These are phyloP conservation scores for Collybia mongolica DNA, from an alignment of 768 basidiomycete species.

Conservation along the genomic window DNA sequence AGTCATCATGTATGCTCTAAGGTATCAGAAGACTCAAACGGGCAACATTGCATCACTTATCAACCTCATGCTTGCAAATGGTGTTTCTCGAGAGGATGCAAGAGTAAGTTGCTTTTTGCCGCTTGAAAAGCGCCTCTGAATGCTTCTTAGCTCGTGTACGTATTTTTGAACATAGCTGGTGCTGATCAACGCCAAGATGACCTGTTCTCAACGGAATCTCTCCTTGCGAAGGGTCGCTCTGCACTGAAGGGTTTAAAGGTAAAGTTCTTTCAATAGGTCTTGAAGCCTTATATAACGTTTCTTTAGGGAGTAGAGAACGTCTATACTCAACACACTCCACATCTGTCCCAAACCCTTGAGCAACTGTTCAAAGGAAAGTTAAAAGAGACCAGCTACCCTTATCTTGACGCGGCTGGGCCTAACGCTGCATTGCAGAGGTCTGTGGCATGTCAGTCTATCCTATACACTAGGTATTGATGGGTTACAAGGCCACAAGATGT, in stretches of 20 bases:
- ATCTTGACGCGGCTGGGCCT: constrained; percentile 64
- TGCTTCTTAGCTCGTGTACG: constrained; percentile 77
- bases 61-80: constrained; percentile 72
- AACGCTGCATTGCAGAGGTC: constrained; percentile 75
- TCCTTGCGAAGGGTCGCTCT: constrained; percentile 91
- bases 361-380: constrained; percentile 83
- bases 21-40: constrained; percentile 89
- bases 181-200: constrained; percentile 97
- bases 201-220: constrained; percentile 91
- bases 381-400: constrained; percentile 88
- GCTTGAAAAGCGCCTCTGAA: constrained; percentile 8
- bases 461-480: background rate
- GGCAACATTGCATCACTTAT: constrained; percentile 80
- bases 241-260: constrained; percentile 96
- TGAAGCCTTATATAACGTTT: background rate
- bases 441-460: constrained; percentile 7
- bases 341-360: constrained; percentile 90
- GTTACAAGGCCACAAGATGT: constrained; percentile 83
- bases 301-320: constrained; percentile 95
- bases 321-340: constrained; percentile 95
- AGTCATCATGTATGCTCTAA: constrained; percentile 88
- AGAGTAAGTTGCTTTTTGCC: constrained; percentile 39
- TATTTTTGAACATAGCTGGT: constrained; percentile 89
- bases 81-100: constrained; percentile 75
- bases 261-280: background rate